A percentile compares a stretch with the other conserved stretches of the same genome.
phyloP scores from a whole-genome alignment of 2,329 filamentous ascomycete species.

The Tolypocladium sp. region DNA sequence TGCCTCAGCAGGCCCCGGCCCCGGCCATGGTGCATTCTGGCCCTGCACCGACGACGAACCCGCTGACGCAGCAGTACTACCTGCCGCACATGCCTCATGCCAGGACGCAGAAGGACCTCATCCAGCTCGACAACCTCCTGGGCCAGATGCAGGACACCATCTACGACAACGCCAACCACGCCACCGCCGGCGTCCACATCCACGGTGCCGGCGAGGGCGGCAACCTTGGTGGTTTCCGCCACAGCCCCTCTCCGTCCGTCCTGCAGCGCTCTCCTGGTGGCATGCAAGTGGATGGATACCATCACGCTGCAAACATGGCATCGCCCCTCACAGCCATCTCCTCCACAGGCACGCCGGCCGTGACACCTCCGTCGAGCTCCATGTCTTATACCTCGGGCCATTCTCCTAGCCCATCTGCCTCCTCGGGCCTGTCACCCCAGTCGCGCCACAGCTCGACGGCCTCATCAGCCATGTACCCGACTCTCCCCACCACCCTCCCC shows the following conservation, averaged over 20 bases:
- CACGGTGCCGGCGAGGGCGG: constrained; percentile 58
- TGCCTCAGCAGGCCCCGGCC: constrained; percentile 28
- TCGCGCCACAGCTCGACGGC: constrained; percentile 51
- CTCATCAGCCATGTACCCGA: constrained; percentile 64
- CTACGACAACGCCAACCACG: constrained; percentile 82
- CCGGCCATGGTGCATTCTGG: constrained; percentile 44
- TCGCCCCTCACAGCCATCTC: constrained; percentile 51
- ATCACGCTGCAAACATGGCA: constrained; percentile 45
- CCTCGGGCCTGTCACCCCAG: constrained; percentile 56
- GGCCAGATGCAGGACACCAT: constrained; percentile 95
- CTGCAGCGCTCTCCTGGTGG: constrained; percentile 24
- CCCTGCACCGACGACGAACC: constrained; percentile 48
- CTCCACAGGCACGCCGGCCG: constrained; percentile 62
- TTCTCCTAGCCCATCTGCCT: constrained; percentile 61
- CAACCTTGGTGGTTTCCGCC: constrained; percentile 44
- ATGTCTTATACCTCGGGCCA: constrained; percentile 72
- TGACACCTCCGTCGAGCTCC: constrained; percentile 67
- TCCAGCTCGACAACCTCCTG: constrained; percentile 90
- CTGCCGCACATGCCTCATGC: constrained; percentile 72
- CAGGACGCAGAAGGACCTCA: constrained; percentile 84
- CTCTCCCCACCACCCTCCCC: constrained; percentile 43
- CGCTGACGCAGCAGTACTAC: constrained; percentile 64
- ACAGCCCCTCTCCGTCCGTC: constrained; percentile 43
- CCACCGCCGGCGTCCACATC: constrained; percentile 70
- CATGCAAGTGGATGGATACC: constrained; percentile 25